These are phyloP conservation scores for Podaxis mareebaensis DNA, from an alignment of 768 basidiomycete species.

Conservation along the genomic window DNA sequence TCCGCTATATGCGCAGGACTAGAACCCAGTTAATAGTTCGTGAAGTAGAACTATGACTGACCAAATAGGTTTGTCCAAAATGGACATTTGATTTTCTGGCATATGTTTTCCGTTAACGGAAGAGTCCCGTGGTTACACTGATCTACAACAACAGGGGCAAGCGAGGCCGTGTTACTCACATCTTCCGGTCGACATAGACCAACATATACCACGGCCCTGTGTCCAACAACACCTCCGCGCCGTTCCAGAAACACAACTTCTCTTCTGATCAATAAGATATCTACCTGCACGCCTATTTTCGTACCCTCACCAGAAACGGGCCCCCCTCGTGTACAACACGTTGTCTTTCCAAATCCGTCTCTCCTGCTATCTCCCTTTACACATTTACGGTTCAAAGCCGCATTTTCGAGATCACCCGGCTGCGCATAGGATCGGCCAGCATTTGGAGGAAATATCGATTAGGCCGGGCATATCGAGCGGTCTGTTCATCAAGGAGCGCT, in stretches of 20 bases:
- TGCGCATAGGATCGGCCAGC: not conserved
- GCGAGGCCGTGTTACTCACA: not conserved
- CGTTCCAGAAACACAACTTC: slow-evolving; percentile 10
- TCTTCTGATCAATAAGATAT: slow-evolving; percentile 12
- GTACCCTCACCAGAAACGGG: not conserved
- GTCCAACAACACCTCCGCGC: not conserved
- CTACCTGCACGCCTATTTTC: not conserved
- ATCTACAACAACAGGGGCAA: not conserved
- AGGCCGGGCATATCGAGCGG: not conserved
- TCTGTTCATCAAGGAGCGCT: not conserved
- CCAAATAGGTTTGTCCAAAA: not conserved
- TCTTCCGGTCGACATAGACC: not conserved
- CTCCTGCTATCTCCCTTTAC: slow-evolving; percentile 1
- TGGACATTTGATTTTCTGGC: not conserved
- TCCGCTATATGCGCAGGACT: not conserved
- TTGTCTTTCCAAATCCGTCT: slow-evolving; percentile 16
- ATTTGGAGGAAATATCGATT: not conserved
- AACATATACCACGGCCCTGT: not conserved
- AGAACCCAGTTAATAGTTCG: not conserved
- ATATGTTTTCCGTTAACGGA: not conserved
- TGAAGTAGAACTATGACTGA: not conserved
- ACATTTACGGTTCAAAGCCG: not conserved
- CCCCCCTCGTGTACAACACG: slow-evolving; percentile 18
- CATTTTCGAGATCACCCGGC: not conserved
- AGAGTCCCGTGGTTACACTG: slow-evolving; percentile 2